Percentiles rank a stretch among this genome's conserved stretches.
phyloP scores from a whole-genome alignment of 208 protist species.

The Wallacemonas sp. region DNA sequence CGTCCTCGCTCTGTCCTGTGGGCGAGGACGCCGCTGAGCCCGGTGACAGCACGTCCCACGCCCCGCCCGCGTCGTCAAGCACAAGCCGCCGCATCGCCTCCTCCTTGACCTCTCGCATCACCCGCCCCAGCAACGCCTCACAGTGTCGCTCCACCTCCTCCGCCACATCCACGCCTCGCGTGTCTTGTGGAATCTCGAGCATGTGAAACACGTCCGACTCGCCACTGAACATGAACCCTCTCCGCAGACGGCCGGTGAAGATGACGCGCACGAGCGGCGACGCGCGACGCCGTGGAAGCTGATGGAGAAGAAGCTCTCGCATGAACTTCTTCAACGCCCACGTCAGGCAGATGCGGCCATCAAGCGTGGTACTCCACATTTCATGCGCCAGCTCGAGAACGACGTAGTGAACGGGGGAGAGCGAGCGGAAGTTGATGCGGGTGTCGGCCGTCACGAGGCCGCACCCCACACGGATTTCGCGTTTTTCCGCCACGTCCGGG shows the following conservation, averaged over 20 bases:
- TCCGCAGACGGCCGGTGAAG: conserved; percentile 62
- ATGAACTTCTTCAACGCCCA: conserved; percentile 83
- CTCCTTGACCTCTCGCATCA: conserved; percentile 45
- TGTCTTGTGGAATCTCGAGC: conserved; percentile 59
- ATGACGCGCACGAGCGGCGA: conserved; percentile 70
- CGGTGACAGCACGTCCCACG: neutral
- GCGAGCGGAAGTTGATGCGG: conserved; percentile 75
- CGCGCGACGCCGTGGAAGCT: conserved; percentile 66
- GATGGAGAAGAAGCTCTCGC: conserved; percentile 60
- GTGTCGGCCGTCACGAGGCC: conserved; percentile 71
- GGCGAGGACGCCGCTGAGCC: neutral
- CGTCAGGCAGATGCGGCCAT: conserved; percentile 66
- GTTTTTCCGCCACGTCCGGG: neutral
- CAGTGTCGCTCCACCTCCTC: conserved; percentile 75
- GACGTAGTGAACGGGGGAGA: conserved; percentile 78
- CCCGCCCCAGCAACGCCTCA: conserved; percentile 56
- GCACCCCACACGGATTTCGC: conserved; percentile 43
- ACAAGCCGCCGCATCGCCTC: conserved; percentile 14
- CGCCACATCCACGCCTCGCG: conserved; percentile 35
- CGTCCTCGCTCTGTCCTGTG: no score
- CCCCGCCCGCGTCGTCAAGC: neutral
- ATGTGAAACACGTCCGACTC: conserved; percentile 70
- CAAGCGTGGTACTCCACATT: conserved; percentile 84
- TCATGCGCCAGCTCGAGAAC: conserved; percentile 74
- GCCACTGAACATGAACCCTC: conserved; percentile 45